Evolutionary conservation across 2,329 filamentous ascomycete species (phyloP), one percentile per base, ranked within the genome.

Genomic region (Amauroascus niger): DNA sequence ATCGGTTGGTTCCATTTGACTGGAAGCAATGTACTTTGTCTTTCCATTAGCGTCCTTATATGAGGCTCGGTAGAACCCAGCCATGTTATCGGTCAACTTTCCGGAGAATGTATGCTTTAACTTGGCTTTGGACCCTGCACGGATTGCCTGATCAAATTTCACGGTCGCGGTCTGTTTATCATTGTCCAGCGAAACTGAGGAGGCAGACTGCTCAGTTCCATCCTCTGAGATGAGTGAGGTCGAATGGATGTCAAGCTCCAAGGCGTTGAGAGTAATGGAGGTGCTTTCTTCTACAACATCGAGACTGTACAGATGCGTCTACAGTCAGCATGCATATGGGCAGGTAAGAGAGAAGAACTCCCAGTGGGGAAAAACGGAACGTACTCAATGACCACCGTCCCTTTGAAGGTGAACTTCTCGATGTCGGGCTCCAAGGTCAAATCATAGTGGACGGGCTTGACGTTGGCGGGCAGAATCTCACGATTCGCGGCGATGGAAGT

Each of bases 1-100:
- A 73, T 97, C 91, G 13, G 91, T 96, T 37, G 91, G 85, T 75
- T 97, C 91, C 87, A 97, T 95, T 76, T 97, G 91, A 16, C 88
- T 88, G 24, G 89, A 91, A 26, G 90, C 91, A 65, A 97, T 78
- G 67, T 90, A 86, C 61, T 86, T 87, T 55, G 84, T 83, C 56
- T 81, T 81, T 37, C 91, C 91, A 64, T 93, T 82, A 47, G 80
- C 73, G 57, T 82, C 83, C 76, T 93, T 94, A 77, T 91, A 97
- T 6, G 88, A 94, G 1, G 89, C 95, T 55, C 91, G 83, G 74
- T 97, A 97, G 79, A 97, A 97, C 46, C 91, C 91, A 47, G 90
- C 90, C 88, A 97, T 95, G 73, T 93, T 91, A 69, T 95, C 87
- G 70, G 95, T 95, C 64, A 95, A 74, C 41, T 77, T 79, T 39